Conservation (phyloP, 352 stramenopile genomes). For the Pythium sp. region DNA sequence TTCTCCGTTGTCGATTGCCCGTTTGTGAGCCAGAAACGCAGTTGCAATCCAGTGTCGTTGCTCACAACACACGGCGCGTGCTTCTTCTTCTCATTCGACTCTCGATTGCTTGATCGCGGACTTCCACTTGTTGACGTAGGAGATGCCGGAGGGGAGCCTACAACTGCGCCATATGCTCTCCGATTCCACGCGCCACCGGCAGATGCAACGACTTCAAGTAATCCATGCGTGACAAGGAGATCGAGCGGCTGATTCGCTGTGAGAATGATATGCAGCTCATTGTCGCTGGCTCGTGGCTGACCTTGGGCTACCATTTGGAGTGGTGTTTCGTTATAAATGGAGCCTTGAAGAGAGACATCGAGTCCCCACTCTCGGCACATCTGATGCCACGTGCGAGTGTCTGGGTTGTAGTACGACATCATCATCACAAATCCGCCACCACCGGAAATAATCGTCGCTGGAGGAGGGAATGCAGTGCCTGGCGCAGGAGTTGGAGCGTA, state of each 20-base stretch:
- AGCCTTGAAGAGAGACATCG: slow-evolving; percentile 63
- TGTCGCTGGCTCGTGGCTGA: slow-evolving; percentile 28
- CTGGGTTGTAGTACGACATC: slow-evolving; percentile 81
- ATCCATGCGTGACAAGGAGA: slow-evolving; percentile 71
- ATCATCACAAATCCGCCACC: slow-evolving; percentile 58
- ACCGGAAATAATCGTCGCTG: slow-evolving; percentile 60
- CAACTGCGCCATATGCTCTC: slow-evolving; percentile 7
- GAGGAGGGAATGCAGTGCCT: slow-evolving; percentile 18
- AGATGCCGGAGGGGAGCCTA: slow-evolving; percentile 20
- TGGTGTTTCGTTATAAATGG: slow-evolving; percentile 20
- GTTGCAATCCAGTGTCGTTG: slow-evolving; percentile 69
- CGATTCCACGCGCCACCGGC: slow-evolving; percentile 75
- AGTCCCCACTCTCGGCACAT: slow-evolving; percentile 79
- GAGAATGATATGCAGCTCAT: slow-evolving; percentile 72
- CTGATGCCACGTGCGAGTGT: slow-evolving; percentile 77
- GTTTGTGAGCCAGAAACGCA: slow-evolving; percentile 74
- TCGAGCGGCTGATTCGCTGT: slow-evolving; percentile 70
- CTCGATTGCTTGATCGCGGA: slow-evolving; percentile 15
- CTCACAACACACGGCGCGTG: slow-evolving; percentile 72
- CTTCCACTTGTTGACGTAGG: slow-evolving; percentile 2
- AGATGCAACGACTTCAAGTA: slow-evolving; percentile 75
- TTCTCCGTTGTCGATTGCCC: slow-evolving; percentile 32
- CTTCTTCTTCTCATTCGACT: slow-evolving; percentile 33
- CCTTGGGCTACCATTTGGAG: background rate
- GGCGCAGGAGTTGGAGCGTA: slow-evolving; percentile 26